phyloP scores from a whole-genome alignment of 768 basidiomycete species.

The Dacryopinax spathularia region DNA sequence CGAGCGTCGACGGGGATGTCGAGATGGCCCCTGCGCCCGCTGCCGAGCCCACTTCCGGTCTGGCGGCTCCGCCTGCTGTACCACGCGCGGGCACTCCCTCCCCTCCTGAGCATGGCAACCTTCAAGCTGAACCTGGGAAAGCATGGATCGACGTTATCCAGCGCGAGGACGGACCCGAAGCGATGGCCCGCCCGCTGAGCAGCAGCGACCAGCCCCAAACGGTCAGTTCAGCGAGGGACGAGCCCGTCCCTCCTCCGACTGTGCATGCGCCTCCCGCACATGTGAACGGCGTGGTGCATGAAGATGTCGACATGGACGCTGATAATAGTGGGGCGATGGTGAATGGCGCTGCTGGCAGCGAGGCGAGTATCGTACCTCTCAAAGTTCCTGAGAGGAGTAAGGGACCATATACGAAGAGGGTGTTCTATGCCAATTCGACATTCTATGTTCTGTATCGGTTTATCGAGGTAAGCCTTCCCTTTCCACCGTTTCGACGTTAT shows the following conservation, averaged over 20 bases:
- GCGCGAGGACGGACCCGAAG: not conserved
- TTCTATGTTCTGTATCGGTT: conserved; percentile 82
- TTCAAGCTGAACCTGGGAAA: not conserved
- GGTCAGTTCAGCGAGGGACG: not conserved
- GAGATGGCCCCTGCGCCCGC: not conserved
- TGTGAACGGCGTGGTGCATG: conserved; percentile 5
- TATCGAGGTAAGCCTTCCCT: conserved; percentile 55
- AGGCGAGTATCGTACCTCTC: conserved; percentile 4
- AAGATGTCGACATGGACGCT: conserved; percentile 16
- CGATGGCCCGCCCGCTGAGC: not conserved
- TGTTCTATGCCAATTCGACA: conserved; percentile 80
- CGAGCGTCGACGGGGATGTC: not conserved
- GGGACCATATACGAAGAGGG: conserved; percentile 15
- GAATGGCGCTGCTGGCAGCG: conserved; percentile 28
- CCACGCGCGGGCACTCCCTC: not conserved
- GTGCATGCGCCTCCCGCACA: conserved; percentile 6
- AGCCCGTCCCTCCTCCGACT: not conserved
- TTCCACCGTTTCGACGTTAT: conserved; percentile 6
- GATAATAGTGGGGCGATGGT: conserved; percentile 5
- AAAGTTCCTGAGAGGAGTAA: conserved; percentile 9
- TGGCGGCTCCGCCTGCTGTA: not conserved
- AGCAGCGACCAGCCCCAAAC: not conserved
- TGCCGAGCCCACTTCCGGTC: not conserved
- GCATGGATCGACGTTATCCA: not conserved
- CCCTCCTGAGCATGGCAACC: not conserved